Conservation (phyloP, 2,329 filamentous ascomycete genomes). For the Leptodontidium sp. region DNA sequence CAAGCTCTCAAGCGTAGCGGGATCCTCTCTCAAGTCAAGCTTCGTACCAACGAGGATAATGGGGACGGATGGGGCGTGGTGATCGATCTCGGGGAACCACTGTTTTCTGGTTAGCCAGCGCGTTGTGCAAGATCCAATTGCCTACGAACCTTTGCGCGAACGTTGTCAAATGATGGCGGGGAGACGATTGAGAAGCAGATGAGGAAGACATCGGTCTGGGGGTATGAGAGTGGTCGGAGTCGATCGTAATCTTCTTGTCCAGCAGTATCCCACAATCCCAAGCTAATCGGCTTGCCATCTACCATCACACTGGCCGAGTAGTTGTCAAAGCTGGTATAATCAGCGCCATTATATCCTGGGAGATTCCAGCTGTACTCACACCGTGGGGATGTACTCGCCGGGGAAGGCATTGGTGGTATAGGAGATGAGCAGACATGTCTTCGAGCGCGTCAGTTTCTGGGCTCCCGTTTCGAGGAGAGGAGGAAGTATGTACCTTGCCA, state of each 20-base stretch:
- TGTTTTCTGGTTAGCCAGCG: constrained; percentile 50
- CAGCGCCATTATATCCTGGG: constrained; percentile 26
- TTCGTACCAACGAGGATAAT: constrained; percentile 98
- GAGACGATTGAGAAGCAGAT: constrained; percentile 99
- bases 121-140: constrained; percentile 8
- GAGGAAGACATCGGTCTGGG: constrained; percentile 97
- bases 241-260: constrained; percentile 99
- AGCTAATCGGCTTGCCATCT: constrained; percentile 95
- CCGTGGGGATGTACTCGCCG: constrained; percentile 99
- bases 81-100: constrained; percentile 98
- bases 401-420: constrained; percentile 99
- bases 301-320: constrained; percentile 99
- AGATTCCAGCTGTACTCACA: constrained; percentile 63
- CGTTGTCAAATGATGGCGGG: constrained; percentile 98
- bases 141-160: constrained; percentile 87
- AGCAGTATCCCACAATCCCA: constrained; percentile 98
- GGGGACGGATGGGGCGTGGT: constrained; percentile 93
- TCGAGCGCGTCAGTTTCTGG: constrained; percentile 45
- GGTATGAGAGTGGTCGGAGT: constrained; percentile 93
- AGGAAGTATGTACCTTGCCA: constrained; percentile 78
- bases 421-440: constrained; percentile 99
- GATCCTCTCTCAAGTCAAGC: constrained; percentile 92
- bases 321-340: constrained; percentile 83
- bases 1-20: constrained; percentile 80
- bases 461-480: background rate